Evolutionary conservation across 805 yeast species (phyloP).

Genomic region (Huiozyma naganishii): DNA sequence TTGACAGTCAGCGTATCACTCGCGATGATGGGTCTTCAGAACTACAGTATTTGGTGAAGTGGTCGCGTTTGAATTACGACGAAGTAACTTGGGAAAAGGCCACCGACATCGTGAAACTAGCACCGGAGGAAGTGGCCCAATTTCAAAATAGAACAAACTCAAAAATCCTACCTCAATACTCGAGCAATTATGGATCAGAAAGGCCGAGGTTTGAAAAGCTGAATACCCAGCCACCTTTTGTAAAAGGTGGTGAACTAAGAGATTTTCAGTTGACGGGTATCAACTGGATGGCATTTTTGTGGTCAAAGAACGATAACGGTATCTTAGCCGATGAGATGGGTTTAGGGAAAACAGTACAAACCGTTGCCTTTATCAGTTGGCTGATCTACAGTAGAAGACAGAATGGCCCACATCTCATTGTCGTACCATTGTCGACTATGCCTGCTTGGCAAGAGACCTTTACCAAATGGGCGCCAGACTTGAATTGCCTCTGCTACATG

Average conservation of each 20-base stretch:
- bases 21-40: constrained; percentile 46
- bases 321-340: constrained; percentile 99
- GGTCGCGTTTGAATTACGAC: constrained; percentile 90
- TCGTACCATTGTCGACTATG: constrained; percentile 89
- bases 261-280: constrained; percentile 97
- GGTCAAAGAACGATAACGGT: constrained; percentile 97
- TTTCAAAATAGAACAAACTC: constrained; percentile 75
- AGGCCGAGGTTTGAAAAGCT: constrained; percentile 89
- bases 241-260: constrained; percentile 83
- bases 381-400: constrained; percentile 90
- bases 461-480: constrained; percentile 94
- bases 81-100: constrained; percentile 97
- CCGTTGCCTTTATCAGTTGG: constrained; percentile 92
- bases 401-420: constrained; percentile 94
- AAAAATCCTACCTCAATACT: constrained; percentile 70
- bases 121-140: constrained; percentile 74
- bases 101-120: constrained; percentile 67
- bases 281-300: constrained; percentile 98
- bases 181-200: constrained; percentile 60
- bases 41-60: constrained; percentile 77
- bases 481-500: constrained; percentile 83
- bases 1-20: constrained; percentile 67
- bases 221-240: constrained; percentile 74
- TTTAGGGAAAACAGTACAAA: constrained; percentile 93
- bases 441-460: constrained; percentile 99